Percentiles rank a stretch among this genome's conserved stretches.
Evolutionary conservation across 1,284 basidiomycete species (phyloP).

Genomic region (Sporisorium reilianum): DNA sequence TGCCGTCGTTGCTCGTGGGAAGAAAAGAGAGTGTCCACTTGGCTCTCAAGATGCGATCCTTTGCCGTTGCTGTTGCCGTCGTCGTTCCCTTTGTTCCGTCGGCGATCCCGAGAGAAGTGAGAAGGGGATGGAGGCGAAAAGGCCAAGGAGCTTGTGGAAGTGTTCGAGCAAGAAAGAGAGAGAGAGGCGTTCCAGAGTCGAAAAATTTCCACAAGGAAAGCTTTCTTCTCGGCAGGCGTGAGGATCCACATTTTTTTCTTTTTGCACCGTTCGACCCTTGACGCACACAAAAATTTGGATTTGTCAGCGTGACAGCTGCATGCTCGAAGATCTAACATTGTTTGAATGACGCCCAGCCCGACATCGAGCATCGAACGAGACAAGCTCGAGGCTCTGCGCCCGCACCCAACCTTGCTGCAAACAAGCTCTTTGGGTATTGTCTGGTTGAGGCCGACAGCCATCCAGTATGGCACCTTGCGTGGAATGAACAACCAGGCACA

Average conservation of each 20-base stretch:
- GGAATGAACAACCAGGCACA: no score
- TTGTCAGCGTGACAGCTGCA: constrained; percentile 31
- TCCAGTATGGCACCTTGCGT: no score
- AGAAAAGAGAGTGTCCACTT: neutral
- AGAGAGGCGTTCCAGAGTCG: neutral
- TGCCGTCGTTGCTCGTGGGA: neutral
- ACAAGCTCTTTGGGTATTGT: neutral
- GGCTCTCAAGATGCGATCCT: neutral
- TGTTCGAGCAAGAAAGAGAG: no score
- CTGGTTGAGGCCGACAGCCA: neutral
- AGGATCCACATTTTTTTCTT: constrained; percentile 10
- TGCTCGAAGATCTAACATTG: neutral
- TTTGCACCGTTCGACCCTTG: neutral
- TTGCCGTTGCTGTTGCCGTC: neutral
- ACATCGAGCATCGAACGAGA: no score
- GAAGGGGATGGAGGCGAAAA: no score
- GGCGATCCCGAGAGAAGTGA: no score
- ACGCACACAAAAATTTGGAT: constrained; percentile 10
- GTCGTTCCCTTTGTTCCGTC: neutral
- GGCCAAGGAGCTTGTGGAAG: no score
- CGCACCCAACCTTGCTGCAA: neutral
- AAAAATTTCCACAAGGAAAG: constrained; percentile 27
- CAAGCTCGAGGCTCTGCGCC: no score
- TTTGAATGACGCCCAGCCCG: no score
- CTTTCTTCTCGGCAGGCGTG: no score